Evolutionary conservation across 805 yeast genomes (phyloP), one percentile per base, ranked within the genome.

Genomic region (Torulaspora gathmanii): DNA sequence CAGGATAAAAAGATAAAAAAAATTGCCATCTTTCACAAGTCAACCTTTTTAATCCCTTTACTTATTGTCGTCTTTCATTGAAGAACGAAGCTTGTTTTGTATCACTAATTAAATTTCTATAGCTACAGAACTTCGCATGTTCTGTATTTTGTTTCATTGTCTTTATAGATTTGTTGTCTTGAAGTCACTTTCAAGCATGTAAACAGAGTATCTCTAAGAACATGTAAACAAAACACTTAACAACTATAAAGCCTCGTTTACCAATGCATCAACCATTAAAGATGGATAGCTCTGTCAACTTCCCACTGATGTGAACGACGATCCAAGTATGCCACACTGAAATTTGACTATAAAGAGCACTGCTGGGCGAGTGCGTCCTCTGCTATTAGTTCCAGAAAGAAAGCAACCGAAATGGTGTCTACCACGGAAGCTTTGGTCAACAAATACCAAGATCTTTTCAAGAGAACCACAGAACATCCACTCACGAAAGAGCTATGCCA

Each of bases 401-500:
- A 16, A 19, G 28, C 20, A 39, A 22, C 8, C 25, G 8, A 11
- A 44, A 49, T 50, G 52, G 28, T 46, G 7, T 33, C 49, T 8
- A 56, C 60, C 1, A 49, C 65, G 1, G 56, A 60, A 4, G 43
- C 49, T 31, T 51, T 70, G 20, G 42, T 63, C 11, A 39, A 43
- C 3, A 64, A 58, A 46, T 51, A 64, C 44, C 33, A 41, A 4
- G 51, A 45, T n/a, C 44, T 56, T 19, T 68, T 65, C 49, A 42
- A 51, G 8, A 48, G 50, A 29, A 64, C 77, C 2, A 67, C 67
- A 7, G 53, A 62, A 20, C 78, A 73, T 49, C 63, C 59, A 5
- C 60, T 75, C 26, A 71, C 78, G 17, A 60, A 60, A 27, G 77
- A 77, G 47, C 53, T 74, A 29, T 75, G 79, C 51, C 51, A 53